A percentile compares a stretch with the other conserved stretches of the same genome.
phyloP scores from a whole-genome alignment of 1,139 yeast species.

The Suhomyces yuchorum region DNA sequence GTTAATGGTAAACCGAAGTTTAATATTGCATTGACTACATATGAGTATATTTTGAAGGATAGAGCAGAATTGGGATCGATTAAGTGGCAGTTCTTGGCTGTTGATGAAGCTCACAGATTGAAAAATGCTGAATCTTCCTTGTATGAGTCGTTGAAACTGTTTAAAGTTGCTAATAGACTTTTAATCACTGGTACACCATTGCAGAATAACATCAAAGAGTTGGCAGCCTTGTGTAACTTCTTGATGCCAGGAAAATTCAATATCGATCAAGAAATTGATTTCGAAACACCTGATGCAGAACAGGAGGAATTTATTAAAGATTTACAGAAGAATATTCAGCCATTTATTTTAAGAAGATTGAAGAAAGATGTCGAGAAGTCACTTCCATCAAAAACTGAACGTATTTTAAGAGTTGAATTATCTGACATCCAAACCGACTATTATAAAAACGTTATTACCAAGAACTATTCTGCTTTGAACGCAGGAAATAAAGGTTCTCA shows the following conservation, averaged over 20 bases:
- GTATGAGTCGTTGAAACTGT: conserved; percentile 82
- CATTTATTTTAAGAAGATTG: conserved; percentile 86
- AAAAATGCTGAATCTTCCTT: conserved; percentile 93
- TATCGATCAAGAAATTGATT: conserved; percentile 93
- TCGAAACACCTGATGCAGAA: conserved; percentile 77
- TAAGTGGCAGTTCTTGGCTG: conserved; percentile 96
- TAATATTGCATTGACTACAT: conserved; percentile 86
- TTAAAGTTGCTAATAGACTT: conserved; percentile 80
- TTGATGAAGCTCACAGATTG: conserved; percentile 96
- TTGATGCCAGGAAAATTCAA: conserved; percentile 91
- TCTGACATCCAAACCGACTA: conserved; percentile 95
- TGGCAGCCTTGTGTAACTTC: conserved; percentile 92
- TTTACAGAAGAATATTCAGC: conserved; percentile 81
- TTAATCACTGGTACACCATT: conserved; percentile 97
- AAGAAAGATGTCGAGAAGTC: conserved; percentile 98
- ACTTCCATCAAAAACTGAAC: conserved; percentile 90
- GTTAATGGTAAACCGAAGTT: conserved; percentile 68
- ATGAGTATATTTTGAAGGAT: conserved; percentile 93
- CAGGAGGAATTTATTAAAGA: conserved; percentile 89
- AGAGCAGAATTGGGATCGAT: conserved; percentile 74
- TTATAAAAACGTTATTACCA: conserved; percentile 88
- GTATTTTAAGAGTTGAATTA: conserved; percentile 90
- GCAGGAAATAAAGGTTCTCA: conserved; percentile 79
- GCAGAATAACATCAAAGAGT: conserved; percentile 92
- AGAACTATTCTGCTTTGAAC: conserved; percentile 87